Evolutionary conservation across 129 eudicot species (phyloP), one percentile per base, ranked within the genome.

Genomic region (Lactuca sativa): DNA sequence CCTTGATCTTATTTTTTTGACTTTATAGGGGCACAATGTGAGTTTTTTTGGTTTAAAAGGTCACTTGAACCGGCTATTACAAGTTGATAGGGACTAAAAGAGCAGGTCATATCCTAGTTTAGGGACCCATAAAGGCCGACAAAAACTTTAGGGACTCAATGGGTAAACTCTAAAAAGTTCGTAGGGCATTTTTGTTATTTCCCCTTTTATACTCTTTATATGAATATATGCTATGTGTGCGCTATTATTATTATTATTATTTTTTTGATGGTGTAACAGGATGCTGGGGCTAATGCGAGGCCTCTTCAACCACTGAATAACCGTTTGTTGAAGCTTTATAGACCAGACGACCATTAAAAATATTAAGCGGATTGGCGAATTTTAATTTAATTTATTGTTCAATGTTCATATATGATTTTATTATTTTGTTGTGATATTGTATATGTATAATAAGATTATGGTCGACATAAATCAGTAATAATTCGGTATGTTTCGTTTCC

Each of bases 201-300:
- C n/a, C n/a, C n/a, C n/a, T n/a, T n/a, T n/a, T n/a, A 21, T 4
- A 43, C 14, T 32, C 14, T 49, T n/a, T 2, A 56, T 30, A 9
- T 43, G 18, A 47, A 2, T 47, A 10, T 21, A 21, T 47, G 52
- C 3, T 47, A 47, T 3, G 4, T 67, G 18, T 56, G 52, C 47
- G 52, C 47, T 82, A 5, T 25, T n/a, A n/a, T 30, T 54, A 43
- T 25, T 14, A 7, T 3, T 12, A n/a, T 25, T 25, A 25, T 25
- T 25, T 25, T 25, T 25, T 25, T 25, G 15, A 47, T 9, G 47
- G 9, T 25, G 60, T 63, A 30, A 41, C 63, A 85, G 90, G 82
- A 71, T 0, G 53, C 78, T 1, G 62, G 75, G n/a, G 66, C 67
- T 12, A 85, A 85, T 67, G 86, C 90, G 7, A 82, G 90, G 57